Conservation (phyloP, 1,284 basidiomycete species). For the Malassezia equina region DNA sequence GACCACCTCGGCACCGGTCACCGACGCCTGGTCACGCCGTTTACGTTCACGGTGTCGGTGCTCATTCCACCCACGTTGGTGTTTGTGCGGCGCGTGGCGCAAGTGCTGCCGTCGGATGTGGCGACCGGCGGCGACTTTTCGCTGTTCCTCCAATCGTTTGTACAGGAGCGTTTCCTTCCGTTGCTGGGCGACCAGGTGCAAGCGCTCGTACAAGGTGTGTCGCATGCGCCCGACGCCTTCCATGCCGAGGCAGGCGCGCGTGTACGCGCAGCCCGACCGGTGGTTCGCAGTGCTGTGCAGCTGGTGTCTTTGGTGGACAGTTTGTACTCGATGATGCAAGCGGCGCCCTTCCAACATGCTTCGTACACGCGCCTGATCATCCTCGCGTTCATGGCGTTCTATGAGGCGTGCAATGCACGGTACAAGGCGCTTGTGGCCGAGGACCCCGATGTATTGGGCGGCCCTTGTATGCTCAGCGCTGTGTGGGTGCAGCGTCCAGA, state of each 20-base stretch:
- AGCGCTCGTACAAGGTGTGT: constrained; percentile 24
- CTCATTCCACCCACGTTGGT: constrained; percentile 84
- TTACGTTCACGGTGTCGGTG: constrained; percentile 87
- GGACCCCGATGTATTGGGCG: constrained; percentile 4
- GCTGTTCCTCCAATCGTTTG: constrained; percentile 80
- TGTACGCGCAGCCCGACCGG: constrained; percentile 54
- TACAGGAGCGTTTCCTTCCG: constrained; percentile 81
- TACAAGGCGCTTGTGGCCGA: constrained; percentile 64
- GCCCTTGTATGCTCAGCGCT: constrained; percentile 23
- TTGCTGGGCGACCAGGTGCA: constrained; percentile 85
- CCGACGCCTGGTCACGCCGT: constrained; percentile 72
- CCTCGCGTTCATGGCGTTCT: constrained; percentile 91
- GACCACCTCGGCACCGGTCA: constrained; percentile 57
- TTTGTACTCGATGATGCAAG: constrained; percentile 78
- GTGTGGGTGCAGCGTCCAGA: constrained; percentile 55
- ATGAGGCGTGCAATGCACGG: constrained; percentile 78
- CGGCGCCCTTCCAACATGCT: constrained; percentile 91
- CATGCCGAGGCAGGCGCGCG: constrained; percentile 19
- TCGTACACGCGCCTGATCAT: constrained; percentile 74
- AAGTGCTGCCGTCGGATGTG: constrained; percentile 37
- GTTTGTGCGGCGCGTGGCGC: constrained; percentile 61
- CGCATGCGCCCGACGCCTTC: constrained; percentile 60
- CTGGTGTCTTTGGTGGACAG: constrained; percentile 84
- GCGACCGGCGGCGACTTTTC: constrained; percentile 55
- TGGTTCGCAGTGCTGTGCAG: constrained; percentile 75